Conservation (phyloP, 139 green algal genomes). For the Volvox africanus region DNA sequence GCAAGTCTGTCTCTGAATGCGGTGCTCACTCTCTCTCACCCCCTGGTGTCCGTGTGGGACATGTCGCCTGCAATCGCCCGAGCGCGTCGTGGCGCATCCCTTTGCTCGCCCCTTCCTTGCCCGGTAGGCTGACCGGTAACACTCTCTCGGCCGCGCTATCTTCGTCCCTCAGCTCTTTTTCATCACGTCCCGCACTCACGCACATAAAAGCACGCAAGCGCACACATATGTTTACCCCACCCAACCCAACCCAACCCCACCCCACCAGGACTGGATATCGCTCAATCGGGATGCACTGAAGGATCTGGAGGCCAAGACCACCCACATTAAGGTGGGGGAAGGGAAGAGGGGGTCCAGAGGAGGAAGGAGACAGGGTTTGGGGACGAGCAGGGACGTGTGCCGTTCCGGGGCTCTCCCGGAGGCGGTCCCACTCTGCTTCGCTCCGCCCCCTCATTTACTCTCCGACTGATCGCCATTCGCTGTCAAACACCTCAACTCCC, state of each 20-base stretch:
- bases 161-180: background rate
- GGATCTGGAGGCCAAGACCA: conserved; percentile 9
- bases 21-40: no score
- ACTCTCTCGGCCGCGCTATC: no score
- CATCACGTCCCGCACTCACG: background rate
- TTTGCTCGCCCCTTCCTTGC: no score
- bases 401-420: background rate
- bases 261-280: conserved; percentile 42
- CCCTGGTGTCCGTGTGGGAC: no score
- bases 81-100: no score
- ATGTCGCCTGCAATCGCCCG: no score
- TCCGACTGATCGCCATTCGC: background rate
- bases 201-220: background rate
- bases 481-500: background rate
- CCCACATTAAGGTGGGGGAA: conserved; percentile 26
- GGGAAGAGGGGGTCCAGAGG: background rate
- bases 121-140: no score
- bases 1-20: no score
- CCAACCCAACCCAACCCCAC: background rate
- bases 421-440: background rate
- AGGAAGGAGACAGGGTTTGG: background rate
- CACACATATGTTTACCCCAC: background rate
- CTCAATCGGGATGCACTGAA: conserved; percentile 42
- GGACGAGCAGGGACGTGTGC: background rate
- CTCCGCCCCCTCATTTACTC: background rate